Conservation (phyloP, 2,329 filamentous ascomycete genomes). For the Monilinia laxa region DNA sequence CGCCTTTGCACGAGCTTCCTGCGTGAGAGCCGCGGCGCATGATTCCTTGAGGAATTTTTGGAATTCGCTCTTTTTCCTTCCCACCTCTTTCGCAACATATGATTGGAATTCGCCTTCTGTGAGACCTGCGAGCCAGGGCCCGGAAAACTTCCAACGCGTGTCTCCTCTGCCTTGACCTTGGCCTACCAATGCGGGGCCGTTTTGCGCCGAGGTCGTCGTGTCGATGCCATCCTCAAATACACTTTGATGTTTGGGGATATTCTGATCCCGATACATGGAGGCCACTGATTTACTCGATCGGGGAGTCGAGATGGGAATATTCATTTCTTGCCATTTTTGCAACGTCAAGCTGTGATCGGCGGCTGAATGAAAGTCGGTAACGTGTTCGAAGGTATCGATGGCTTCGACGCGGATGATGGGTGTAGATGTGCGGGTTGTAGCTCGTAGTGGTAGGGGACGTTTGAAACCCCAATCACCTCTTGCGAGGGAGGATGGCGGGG, state of each 20-base stretch:
- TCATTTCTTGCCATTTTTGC: constrained; percentile 82
- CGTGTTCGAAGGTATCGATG: constrained; percentile 80
- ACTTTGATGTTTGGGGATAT: constrained; percentile 41
- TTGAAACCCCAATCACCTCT: constrained; percentile 94
- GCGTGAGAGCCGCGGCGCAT: constrained; percentile 49
- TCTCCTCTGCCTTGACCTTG: constrained; percentile 41
- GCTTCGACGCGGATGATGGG: constrained; percentile 74
- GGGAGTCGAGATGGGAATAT: constrained; percentile 65
- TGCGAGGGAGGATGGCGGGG: constrained; percentile 67
- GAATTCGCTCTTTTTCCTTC: constrained; percentile 55
- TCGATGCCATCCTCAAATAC: constrained; percentile 62
- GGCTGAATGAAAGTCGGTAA: constrained; percentile 85
- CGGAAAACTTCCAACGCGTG: constrained; percentile 64
- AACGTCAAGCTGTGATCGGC: constrained; percentile 78
- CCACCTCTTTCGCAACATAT: constrained; percentile 56
- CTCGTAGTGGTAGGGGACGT: constrained; percentile 73
- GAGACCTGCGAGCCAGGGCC: constrained; percentile 65
- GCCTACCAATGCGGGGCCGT: not conserved
- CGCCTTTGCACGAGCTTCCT: constrained; percentile 13
- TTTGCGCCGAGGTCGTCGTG: constrained; percentile 43
- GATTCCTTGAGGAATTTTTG: constrained; percentile 51
- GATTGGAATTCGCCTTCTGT: constrained; percentile 58
- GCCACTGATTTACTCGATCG: not conserved
- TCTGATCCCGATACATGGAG: not conserved
- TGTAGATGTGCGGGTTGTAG: constrained; percentile 69